Evolutionary conservation across 306 rosid genomes (phyloP), one percentile per base, ranked within the genome.

Genomic region (Vigna angularis): DNA sequence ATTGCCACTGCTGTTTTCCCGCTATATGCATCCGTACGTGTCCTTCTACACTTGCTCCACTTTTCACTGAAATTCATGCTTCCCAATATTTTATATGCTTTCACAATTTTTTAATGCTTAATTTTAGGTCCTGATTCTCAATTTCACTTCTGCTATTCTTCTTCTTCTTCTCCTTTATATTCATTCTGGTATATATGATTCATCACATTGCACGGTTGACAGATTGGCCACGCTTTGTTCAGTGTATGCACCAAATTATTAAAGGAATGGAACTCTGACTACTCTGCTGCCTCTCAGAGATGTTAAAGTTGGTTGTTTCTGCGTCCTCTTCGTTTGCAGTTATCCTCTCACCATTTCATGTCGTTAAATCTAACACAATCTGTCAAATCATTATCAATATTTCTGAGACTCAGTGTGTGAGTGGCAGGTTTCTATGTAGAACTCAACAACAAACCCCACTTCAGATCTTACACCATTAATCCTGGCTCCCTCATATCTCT

Each of bases 151-250:
- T 68, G 42, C 57, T 4, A 4, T 24, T 7, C 40, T 7, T 49
- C 57, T 30, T 4, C 40, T 10, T 49, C 57, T 26, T 26, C 28
- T 20, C 22, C 22, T 71, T 71, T 71, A 61, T 42, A 9, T 42
- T 42, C 69, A 83, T 56, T 81, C 51, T 52, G 58, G 49, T 59
- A 38, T 59, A 38, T 70, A 48, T 70, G 45, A 49, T 53, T 71
- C 69, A 73, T 72, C 57, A 28, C 74, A 70, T 73, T 78, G 86
- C 75, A 74, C 87, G 84, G 73, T 55, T 89, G 93, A 81, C 97
- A 89, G 91, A 68, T 84, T 84, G 87, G 86, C 90, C 97, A 91
- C 52, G 85, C 82, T 85, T 83, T 87, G 81, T 89, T 80, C 86
- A 72, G 74, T 85, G 53, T 48, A 78, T 56, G 40, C 45, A 69